These are phyloP conservation scores for Mortierella sp. DNA, from an alignment of 371 early-diverging fungal species.

Conservation along the genomic window DNA sequence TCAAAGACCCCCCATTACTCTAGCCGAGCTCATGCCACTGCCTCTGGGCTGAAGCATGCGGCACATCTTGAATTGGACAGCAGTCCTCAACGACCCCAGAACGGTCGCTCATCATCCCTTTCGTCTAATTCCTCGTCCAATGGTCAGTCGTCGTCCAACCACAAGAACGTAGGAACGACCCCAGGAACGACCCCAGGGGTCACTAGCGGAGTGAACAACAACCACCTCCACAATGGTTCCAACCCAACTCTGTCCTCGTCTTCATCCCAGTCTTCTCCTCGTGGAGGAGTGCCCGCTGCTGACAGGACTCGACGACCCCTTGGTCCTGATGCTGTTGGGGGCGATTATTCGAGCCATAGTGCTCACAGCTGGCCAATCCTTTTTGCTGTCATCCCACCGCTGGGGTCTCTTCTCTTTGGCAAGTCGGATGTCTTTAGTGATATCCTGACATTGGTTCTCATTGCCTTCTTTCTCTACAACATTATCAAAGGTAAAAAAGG, in stretches of 20 bases:
- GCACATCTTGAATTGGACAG: conserved; percentile 27
- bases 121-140: conserved; percentile 37
- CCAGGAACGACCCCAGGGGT: not conserved
- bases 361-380: conserved; percentile 69
- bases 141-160: conserved; percentile 10
- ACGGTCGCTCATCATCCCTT: conserved; percentile 32
- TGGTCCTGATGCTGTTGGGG: conserved; percentile 3
- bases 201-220: conserved; percentile 1
- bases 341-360: conserved; percentile 32
- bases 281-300: not conserved
- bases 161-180: conserved; percentile 2
- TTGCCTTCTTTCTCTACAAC: conserved; percentile 73
- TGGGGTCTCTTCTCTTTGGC: conserved; percentile 72
- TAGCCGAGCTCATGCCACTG: conserved; percentile 15
- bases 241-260: conserved; percentile 19
- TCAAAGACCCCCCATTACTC: conserved; percentile 24
- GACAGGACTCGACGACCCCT: conserved; percentile 7
- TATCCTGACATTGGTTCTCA: conserved; percentile 67
- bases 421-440: conserved; percentile 76
- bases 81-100: conserved; percentile 7
- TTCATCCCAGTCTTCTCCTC: conserved; percentile 2
- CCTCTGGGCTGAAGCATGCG: conserved; percentile 6
- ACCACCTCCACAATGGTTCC: conserved; percentile 21
- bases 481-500: conserved; percentile 70
- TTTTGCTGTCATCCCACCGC: conserved; percentile 68